Base-by-base conservation (phyloP, 192 early-diverging fungal species). In the Glomus cerebriforme region DNA sequence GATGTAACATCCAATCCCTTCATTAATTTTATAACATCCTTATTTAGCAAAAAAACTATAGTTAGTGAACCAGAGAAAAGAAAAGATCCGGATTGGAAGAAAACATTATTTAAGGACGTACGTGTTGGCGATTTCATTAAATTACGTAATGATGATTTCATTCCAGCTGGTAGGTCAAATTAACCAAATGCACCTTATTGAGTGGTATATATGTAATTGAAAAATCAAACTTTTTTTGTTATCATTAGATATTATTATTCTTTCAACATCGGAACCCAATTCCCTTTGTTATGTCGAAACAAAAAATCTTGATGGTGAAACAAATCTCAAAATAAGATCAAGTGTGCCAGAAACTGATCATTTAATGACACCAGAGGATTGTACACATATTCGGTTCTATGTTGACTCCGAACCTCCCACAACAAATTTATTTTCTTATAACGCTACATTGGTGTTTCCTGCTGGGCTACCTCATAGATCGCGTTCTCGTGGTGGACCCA, bases 51-150 rank as follows among this genome's bases (percentile, higher is more conserved):
- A 35, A 45, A 64, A 75, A 64, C 31, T 26, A 10, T 39, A 9
- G 27, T 37, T 62, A 17, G 35, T 39, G 7, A 26, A 69, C 12
- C 59, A 45, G 29, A 35, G 13, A 15, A 29, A n/a, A 3, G 27
- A 59, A 27, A 35, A 9, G 19, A 13, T 34, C 74, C 75, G 2
- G 69, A 75, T n/a, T 96, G 94, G 94, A 75, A 83, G 7, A 27
- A 69, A 6, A 91, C 87, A 10, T 85, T 83, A 34, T 95, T 93
- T 92, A 83, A 88, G 72, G 86, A 92, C 77, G 83, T 95, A 26
- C 88, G 89, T 5, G 94, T 96, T 0, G 97, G 97, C 15, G 97
- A 99, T 82, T 92, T 98, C 84, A 88, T 97, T 37, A 88, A 92
- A 59, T 87, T 97, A 70, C 81, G 85, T 66, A 95, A 96, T 73